Evolutionary conservation across 2,329 filamentous ascomycete genomes (phyloP).

Genomic region (Kalmusia sp.): DNA sequence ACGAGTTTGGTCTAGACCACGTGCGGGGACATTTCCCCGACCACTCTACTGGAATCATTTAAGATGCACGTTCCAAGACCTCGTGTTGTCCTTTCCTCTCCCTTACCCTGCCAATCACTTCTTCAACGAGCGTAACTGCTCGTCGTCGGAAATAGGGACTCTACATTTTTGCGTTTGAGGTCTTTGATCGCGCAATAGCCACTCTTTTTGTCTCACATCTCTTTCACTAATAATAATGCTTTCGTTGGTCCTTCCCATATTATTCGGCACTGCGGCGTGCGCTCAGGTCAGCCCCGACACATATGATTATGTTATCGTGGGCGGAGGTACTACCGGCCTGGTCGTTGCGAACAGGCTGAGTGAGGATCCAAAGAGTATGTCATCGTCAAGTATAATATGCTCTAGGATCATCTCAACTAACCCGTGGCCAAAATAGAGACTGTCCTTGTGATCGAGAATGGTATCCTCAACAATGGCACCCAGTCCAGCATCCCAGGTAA

Average conservation of each 20-base stretch:
- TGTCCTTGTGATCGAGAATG: constrained; percentile 37
- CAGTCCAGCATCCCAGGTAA: constrained; percentile 24
- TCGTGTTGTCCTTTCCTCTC: not conserved
- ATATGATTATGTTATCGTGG: constrained; percentile 41
- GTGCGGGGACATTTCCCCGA: not conserved
- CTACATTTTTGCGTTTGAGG: not conserved
- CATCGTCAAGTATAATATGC: not conserved
- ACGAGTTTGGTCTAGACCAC: not conserved
- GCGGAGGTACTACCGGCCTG: constrained; percentile 36
- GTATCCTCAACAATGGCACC: constrained; percentile 31
- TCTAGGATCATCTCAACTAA: not conserved
- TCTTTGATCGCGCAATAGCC: not conserved
- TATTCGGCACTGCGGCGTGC: not conserved
- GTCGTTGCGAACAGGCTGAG: constrained; percentile 38
- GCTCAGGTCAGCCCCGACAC: constrained; percentile 12
- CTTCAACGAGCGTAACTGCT: not conserved
- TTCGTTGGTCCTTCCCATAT: not conserved
- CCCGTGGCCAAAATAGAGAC: constrained; percentile 24
- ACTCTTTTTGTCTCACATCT: not conserved
- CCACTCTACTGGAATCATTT: not conserved
- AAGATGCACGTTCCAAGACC: not conserved
- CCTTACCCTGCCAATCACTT: not conserved
- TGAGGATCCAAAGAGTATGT: constrained; percentile 29
- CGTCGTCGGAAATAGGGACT: not conserved
- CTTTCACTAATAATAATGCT: not conserved